phyloP scores from a whole-genome alignment of 768 basidiomycete species.

The Kondoa subrosea region DNA sequence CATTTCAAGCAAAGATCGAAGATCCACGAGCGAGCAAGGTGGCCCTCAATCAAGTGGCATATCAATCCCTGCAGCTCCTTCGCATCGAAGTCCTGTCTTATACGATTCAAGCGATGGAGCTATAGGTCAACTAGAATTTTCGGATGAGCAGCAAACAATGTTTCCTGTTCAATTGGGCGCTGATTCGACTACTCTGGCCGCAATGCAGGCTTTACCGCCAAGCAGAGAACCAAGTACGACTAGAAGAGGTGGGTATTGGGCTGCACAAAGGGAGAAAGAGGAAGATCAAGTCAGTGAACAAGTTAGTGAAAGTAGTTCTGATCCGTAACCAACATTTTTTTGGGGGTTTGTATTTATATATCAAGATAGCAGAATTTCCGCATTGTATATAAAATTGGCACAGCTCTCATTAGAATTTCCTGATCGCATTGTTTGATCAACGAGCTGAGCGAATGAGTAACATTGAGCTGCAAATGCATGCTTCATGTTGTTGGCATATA shows the following conservation, averaged over 20 bases:
- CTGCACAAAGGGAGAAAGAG: background rate
- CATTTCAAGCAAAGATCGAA: slow-evolving; percentile 3
- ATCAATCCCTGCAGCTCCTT: background rate
- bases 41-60: background rate
- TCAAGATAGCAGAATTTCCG: no score
- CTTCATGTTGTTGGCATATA: background rate
- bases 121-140: background rate
- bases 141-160: background rate
- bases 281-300: no score
- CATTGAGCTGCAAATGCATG: background rate
- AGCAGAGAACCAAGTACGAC: background rate
- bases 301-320: no score
- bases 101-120: background rate
- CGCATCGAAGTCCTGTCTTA: background rate
- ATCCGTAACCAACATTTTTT: no score
- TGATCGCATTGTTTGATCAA: background rate
- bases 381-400: no score
- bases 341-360: no score
- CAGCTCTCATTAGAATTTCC: no score
- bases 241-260: background rate
- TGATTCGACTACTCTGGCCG: background rate
- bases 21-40: slow-evolving; percentile 1
- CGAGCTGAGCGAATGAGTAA: background rate
- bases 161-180: background rate
- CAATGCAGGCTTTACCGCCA: background rate